Percentiles rank a stretch among this genome's conserved stretches.
Conservation (phyloP, 2,329 filamentous ascomycete genomes). For the Colletotrichum sp. region DNA sequence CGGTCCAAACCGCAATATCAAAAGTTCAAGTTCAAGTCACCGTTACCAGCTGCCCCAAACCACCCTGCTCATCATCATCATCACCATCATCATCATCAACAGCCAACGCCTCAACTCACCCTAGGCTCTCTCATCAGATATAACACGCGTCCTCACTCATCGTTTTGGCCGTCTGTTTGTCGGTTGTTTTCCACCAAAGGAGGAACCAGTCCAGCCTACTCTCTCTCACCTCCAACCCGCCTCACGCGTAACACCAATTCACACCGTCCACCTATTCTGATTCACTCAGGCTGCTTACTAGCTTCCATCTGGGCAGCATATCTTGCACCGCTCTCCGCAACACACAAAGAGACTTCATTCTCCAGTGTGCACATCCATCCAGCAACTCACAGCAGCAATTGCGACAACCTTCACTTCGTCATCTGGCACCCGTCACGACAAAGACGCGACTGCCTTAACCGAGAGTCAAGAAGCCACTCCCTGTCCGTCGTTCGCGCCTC, state of each 20-base stretch:
- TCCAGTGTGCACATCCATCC: neutral
- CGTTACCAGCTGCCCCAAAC: neutral
- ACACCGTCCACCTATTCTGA: neutral
- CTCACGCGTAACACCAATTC: neutral
- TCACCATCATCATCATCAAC: neutral
- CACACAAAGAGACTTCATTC: neutral
- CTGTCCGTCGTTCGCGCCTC: conserved; percentile 11
- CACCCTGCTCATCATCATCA: neutral
- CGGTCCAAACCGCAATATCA: neutral
- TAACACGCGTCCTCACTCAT: neutral
- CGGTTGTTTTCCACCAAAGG: neutral
- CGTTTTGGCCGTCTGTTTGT: neutral
- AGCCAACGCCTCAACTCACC: neutral
- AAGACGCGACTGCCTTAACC: conserved; percentile 10
- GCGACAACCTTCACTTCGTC: neutral
- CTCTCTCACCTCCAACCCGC: neutral
- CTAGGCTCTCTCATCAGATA: neutral
- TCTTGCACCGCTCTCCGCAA: neutral
- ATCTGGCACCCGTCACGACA: conserved; percentile 3
- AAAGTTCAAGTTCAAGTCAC: neutral
- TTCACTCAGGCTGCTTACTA: neutral
- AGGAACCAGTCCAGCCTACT: neutral
- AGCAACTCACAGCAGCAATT: neutral
- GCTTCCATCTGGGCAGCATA: neutral
- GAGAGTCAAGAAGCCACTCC: conserved; percentile 15